Evolutionary conservation across 805 yeast genomes (phyloP), one percentile per base, ranked within the genome.

Genomic region (Lipomyces chichibuensis): DNA sequence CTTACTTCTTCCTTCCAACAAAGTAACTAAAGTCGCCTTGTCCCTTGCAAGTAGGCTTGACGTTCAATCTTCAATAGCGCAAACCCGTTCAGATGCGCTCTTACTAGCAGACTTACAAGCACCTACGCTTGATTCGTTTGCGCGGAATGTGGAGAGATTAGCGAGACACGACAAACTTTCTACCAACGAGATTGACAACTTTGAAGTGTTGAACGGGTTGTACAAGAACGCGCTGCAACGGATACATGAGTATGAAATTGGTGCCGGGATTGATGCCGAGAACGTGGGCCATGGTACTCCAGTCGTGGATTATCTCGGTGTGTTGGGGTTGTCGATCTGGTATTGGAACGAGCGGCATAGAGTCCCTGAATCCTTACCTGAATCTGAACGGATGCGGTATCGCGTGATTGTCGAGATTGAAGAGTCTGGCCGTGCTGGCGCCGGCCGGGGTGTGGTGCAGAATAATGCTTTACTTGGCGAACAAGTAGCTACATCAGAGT

Each of bases 121-220:
- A n/a, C 77, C 79, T 11, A 72, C 78, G 14, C 75, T 79, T 4
- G 77, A 77, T 66, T 61, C 62, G 52, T 79, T 79, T 62, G 74
- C 77, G 2, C 61, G 67, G 9, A 76, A 76, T 53, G 65, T 79
- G n/a, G 71, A 71, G 39, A 74, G 75, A 55, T 66, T 79, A 14
- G 73, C 80, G 25, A 68, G 77, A 8, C 73, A 77, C 57, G 82
- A 79, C 67, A 74, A 76, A 20, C 73, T 76, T 51, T 74, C 79
- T 4, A 73, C 78, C 3, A 72, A 75, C 29, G 71, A 74, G 23
- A 75, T 74, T 2, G 81, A 79, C 68, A 76, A 78, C 56, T 79
- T 79, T 65, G 71, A 73, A 23, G 74, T 75, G 1, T 56, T 79
- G 25, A 80, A 77, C 35, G 71, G 73, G 20, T 60, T 79, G 3